Conservation (phyloP, 352 stramenopile species). For the Peronosclerospora sorghi region DNA sequence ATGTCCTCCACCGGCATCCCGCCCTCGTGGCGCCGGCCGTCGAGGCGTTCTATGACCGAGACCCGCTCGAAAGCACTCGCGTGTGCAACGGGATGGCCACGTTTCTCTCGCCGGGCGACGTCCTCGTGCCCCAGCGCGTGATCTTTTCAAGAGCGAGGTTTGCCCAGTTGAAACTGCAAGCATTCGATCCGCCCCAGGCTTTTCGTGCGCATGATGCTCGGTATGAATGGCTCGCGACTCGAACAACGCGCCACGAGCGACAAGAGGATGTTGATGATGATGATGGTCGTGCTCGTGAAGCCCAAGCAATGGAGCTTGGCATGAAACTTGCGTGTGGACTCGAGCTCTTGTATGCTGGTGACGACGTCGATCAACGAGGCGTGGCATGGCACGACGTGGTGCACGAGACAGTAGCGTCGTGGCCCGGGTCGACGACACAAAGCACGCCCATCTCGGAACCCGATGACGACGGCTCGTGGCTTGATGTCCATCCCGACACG, state of each 20-base stretch:
- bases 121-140: conserved; percentile 24
- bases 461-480: conserved; percentile 70
- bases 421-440: no score
- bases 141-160: conserved; percentile 77
- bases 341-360: conserved; percentile 51
- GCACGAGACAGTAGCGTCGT: conserved; percentile 17
- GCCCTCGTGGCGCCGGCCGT: conserved; percentile 35
- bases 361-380: conserved; percentile 33
- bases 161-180: conserved; percentile 71
- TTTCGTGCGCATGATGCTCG: conserved; percentile 25
- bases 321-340: conserved; percentile 72
- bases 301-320: conserved; percentile 42
- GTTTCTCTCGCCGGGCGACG: conserved; percentile 23
- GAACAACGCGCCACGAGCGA: no score
- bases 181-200: conserved; percentile 49
- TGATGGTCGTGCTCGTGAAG: conserved; percentile 10
- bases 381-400: conserved; percentile 28
- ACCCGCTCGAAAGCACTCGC: conserved; percentile 31
- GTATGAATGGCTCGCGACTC: no score
- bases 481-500: conserved; percentile 65
- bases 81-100: conserved; percentile 45
- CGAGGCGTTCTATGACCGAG: conserved; percentile 70
- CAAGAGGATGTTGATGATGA: conserved; percentile 2
- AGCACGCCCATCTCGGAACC: conserved; percentile 5
- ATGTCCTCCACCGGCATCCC: conserved; percentile 18